A percentile compares a stretch with the other conserved stretches of the same genome.
These are phyloP conservation scores for Pythium sp. DNA, from an alignment of 352 stramenopile species.

Conservation along the genomic window DNA sequence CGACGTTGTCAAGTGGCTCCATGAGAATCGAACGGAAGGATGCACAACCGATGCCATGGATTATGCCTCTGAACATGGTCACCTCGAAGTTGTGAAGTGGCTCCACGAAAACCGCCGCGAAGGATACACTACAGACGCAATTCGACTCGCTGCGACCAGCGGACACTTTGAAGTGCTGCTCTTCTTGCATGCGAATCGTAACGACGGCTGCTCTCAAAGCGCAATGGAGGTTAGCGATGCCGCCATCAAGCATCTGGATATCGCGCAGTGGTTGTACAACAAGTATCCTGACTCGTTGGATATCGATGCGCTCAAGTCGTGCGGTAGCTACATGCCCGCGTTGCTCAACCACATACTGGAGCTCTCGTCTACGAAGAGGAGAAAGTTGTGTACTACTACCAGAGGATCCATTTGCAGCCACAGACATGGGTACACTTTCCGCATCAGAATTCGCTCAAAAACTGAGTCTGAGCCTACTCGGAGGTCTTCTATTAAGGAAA, in stretches of 20 bases:
- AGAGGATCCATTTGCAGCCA: background rate
- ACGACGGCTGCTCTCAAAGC: background rate
- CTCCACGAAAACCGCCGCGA: background rate
- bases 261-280: background rate
- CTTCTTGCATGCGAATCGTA: background rate
- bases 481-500: background rate
- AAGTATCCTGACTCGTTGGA: background rate
- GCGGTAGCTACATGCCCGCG: background rate
- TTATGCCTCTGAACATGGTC: background rate
- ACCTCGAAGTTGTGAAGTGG: background rate
- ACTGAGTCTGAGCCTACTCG: background rate
- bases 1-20: background rate
- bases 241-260: background rate
- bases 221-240: background rate
- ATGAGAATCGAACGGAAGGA: background rate
- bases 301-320: background rate
- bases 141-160: background rate
- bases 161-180: background rate
- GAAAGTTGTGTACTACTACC: background rate
- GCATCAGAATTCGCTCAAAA: background rate
- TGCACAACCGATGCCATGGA: background rate
- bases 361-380: background rate
- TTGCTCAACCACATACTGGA: background rate
- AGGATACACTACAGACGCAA: background rate
- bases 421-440: background rate